These are phyloP conservation scores for Biscogniauxia marginata DNA, from an alignment of 2,329 filamentous ascomycete genomes.

Conservation along the genomic window DNA sequence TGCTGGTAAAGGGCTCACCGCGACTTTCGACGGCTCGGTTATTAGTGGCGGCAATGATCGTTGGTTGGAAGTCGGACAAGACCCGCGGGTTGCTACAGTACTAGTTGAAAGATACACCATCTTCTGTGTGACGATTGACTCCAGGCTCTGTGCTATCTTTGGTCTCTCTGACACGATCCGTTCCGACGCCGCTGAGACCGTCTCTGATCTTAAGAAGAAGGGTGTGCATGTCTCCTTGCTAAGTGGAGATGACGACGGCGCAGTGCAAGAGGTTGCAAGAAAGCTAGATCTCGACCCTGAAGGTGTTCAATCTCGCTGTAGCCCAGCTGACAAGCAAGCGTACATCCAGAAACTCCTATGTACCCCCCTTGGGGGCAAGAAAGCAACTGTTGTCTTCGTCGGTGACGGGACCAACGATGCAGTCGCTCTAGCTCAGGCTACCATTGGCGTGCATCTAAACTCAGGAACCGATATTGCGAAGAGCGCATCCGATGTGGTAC, in stretches of 20 bases:
- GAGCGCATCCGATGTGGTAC: constrained; percentile 66
- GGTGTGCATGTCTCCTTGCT: constrained; percentile 47
- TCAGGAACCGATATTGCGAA: constrained; percentile 62
- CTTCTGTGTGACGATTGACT: constrained; percentile 47
- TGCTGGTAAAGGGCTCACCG: constrained; percentile 48
- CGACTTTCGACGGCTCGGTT: constrained; percentile 17
- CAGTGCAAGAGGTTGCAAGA: constrained; percentile 42
- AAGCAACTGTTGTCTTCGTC: constrained; percentile 60
- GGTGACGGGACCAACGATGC: constrained; percentile 83
- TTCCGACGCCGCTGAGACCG: constrained; percentile 37
- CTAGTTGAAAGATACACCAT: constrained; percentile 40
- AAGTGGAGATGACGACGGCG: constrained; percentile 53
- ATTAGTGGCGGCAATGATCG: constrained; percentile 50
- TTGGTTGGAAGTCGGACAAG: constrained; percentile 41
- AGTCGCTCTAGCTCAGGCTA: constrained; percentile 67
- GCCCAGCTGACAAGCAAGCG: constrained; percentile 44
- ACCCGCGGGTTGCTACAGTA: constrained; percentile 35
- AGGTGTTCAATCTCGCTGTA: constrained; percentile 42
- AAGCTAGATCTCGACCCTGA: constrained; percentile 39
- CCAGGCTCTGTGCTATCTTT: constrained; percentile 39
- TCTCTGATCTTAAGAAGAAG: constrained; percentile 37
- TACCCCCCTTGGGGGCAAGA: neutral
- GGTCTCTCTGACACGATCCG: constrained; percentile 48
- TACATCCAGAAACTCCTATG: constrained; percentile 42
- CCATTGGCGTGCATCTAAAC: constrained; percentile 69